Evolutionary conservation across 441 rosid genomes (phyloP), one percentile per base, ranked within the genome.

Genomic region (Breynia disticha): DNA sequence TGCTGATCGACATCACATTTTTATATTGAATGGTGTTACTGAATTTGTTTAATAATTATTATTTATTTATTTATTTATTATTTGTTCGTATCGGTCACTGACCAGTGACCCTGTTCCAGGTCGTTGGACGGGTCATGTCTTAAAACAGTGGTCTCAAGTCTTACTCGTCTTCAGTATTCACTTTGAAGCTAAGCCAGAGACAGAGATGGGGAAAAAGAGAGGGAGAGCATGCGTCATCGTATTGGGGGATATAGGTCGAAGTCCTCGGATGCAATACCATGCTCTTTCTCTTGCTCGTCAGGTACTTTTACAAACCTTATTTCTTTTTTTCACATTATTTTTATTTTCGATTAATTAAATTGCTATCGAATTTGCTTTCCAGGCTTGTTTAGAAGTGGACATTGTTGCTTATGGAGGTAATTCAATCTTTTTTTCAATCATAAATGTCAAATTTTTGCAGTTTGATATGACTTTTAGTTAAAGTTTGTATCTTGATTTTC

Each of bases 231-330:
- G 98, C 55, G 79, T 93, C 20, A 95, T 93, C 50, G 95, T 93
- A 48, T 73, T 93, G 47, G 97, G 98, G 37, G 98, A 93, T 55
- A 72, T 93, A 32, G 98, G 98, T n/a, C 93, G 97, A 35, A 89
- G 98, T 54, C 98, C 97, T 64, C 87, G 98, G 19, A 91, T 91
- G 98, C 97, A 93, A 63, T 89, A 82, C 67, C 96, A 89, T 49
- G 90, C 96, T 50, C 90, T 93, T 50, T 93, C 98, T 46, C 95
- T 93, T 19, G 79, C 87, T 2, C 72, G 72, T 55, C 90, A 86
- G 90, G 93, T 84, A 47, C 22, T 42, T 12, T 11, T 24, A 11
- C 9, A 48, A 22, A 13, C 42, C 46, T 55, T 35, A 11, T 9
- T 5, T 22, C 24, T 41, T 32, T 48, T n/a, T 42, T 44, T 8